Percentiles rank a stretch among this genome's conserved stretches.
phyloP scores from a whole-genome alignment of 441 rosid species.

The Gossypium laxum region DNA sequence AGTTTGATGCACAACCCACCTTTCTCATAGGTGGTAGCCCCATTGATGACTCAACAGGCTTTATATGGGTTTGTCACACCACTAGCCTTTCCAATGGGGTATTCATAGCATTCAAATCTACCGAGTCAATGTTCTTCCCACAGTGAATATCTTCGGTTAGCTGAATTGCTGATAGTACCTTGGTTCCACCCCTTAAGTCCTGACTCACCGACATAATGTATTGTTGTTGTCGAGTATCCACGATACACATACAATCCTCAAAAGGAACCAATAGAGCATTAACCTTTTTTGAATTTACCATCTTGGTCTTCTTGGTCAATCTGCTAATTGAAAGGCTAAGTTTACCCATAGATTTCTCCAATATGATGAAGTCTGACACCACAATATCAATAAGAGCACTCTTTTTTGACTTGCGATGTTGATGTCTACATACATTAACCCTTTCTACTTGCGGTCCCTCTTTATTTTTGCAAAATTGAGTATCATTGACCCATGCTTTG shows the following conservation, averaged over 20 bases:
- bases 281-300: background rate
- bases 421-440: too few species aligned
- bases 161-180: background rate
- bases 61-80: background rate
- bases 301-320: background rate
- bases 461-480: too few species aligned
- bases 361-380: background rate
- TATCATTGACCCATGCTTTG: background rate
- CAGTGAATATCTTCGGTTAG: too few species aligned
- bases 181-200: background rate
- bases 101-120: too few species aligned
- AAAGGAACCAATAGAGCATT: background rate
- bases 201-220: too few species aligned
- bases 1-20: background rate
- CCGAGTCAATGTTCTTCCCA: background rate
- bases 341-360: background rate
- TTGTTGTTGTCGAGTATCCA: background rate
- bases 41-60: too few species aligned
- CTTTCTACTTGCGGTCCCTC: too few species aligned
- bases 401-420: too few species aligned
- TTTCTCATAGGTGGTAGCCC: background rate
- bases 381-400: too few species aligned
- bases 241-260: too few species aligned
- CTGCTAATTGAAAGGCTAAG: background rate
- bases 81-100: background rate